Evolutionary conservation across 495 filamentous ascomycete genomes (phyloP).

Genomic region (Neurospora sp.): DNA sequence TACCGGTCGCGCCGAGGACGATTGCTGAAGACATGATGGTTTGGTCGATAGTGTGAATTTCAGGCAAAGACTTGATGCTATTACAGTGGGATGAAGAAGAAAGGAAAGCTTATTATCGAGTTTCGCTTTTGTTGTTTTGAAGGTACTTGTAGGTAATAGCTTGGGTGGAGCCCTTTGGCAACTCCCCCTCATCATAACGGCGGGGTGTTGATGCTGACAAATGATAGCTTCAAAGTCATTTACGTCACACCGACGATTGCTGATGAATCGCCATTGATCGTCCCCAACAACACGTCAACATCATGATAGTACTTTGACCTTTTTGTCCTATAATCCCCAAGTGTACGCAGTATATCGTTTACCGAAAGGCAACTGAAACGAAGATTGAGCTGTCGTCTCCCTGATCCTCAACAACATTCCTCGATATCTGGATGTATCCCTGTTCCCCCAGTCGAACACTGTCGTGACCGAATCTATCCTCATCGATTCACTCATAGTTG

Average conservation of each 20-base stretch:
- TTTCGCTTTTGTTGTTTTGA: neutral
- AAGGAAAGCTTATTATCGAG: neutral
- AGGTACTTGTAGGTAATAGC: no score
- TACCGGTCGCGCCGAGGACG: constrained; percentile 15
- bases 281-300: neutral
- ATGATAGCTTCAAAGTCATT: neutral
- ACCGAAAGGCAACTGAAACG: neutral
- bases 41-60: neutral
- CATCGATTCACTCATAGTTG: neutral
- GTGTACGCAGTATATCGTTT: neutral
- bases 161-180: no score
- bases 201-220: neutral
- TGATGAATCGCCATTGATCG: neutral
- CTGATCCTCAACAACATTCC: no score
- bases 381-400: no score
- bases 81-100: neutral
- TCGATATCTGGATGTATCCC: no score
- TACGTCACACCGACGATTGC: neutral
- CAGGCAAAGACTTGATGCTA: neutral
- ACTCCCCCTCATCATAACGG: neutral
- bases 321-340: no score
- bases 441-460: no score
- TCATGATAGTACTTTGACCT: no score
- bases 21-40: constrained; percentile 13
- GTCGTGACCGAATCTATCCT: no score